Conservation (phyloP, 2,329 filamentous ascomycete genomes). For the Verticillium zaregamsianum region DNA sequence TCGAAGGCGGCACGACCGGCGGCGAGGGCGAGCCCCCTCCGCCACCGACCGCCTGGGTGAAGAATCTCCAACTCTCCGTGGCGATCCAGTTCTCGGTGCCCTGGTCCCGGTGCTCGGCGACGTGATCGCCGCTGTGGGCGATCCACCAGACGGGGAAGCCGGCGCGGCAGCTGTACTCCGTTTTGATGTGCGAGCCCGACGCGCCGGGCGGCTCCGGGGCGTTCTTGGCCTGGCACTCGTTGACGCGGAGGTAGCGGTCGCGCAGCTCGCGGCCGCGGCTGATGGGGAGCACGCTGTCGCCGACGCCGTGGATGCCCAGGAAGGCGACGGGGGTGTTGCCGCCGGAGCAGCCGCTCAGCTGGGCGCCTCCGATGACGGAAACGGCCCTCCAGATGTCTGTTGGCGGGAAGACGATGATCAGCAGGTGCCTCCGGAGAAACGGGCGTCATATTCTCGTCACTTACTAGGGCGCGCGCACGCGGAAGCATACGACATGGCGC, state of each 20-base stretch:
- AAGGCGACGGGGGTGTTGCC: slow-evolving; percentile 34
- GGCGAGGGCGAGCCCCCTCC: background rate
- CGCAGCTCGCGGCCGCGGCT: slow-evolving; percentile 27
- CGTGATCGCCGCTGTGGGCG: slow-evolving; percentile 20
- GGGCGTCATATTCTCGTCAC: background rate
- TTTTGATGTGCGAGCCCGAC: slow-evolving; percentile 16
- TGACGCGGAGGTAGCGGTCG: slow-evolving; percentile 31
- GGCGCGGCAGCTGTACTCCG: slow-evolving; percentile 20
- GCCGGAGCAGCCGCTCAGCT: slow-evolving; percentile 28
- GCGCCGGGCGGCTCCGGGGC: slow-evolving; percentile 15
- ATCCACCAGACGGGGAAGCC: slow-evolving; percentile 25
- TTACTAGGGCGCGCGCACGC: slow-evolving; percentile 32
- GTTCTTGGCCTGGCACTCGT: slow-evolving; percentile 26
- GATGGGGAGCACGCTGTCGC: slow-evolving; percentile 30
- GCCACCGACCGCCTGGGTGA: slow-evolving; percentile 8
- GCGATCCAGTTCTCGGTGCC: slow-evolving; percentile 7
- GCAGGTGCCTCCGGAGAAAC: slow-evolving; percentile 1
- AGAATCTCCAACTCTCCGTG: slow-evolving; percentile 17
- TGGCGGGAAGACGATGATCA: background rate
- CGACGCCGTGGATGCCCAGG: slow-evolving; percentile 33
- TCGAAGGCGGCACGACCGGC: background rate
- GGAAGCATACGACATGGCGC: slow-evolving; percentile 35
- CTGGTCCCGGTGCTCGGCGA: slow-evolving; percentile 4
- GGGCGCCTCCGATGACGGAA: slow-evolving; percentile 26
- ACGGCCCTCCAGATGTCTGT: slow-evolving; percentile 30